phyloP scores from a whole-genome alignment of 345 rosid species.

The Salix caprea region DNA sequence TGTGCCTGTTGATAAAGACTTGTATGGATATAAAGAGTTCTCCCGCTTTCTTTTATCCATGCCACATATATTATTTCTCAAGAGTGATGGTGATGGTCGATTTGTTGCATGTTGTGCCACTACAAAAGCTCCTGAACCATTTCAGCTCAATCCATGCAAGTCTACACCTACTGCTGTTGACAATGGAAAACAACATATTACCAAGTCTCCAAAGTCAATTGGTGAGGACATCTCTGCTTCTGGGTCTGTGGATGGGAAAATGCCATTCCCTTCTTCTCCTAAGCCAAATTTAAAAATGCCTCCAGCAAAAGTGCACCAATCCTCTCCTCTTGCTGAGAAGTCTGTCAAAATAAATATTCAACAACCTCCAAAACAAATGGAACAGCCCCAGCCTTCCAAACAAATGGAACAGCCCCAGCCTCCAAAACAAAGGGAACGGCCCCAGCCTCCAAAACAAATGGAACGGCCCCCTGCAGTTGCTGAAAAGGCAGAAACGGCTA shows the following conservation, averaged over 20 bases:
- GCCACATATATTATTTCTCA: constrained; percentile 54
- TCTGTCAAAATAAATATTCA: constrained; percentile 18
- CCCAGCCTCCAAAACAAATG: constrained; percentile 6
- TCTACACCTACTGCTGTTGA: constrained; percentile 1
- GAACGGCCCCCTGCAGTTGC: constrained; percentile 19
- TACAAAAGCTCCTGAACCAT: constrained; percentile 31
- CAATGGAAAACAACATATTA: constrained; percentile 11
- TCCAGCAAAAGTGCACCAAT: constrained; percentile 17
- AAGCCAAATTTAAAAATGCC: constrained; percentile 13
- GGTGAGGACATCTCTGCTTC: constrained; percentile 15
- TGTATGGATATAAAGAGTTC: constrained; percentile 59
- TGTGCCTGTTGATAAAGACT: constrained; percentile 44
- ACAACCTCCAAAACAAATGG: background rate
- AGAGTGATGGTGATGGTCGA: constrained; percentile 36
- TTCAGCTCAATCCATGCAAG: constrained; percentile 4
- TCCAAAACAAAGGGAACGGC: background rate
- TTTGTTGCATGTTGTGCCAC: constrained; percentile 25
- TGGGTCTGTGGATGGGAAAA: constrained; percentile 21
- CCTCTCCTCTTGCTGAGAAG: constrained; percentile 16
- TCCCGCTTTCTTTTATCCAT: constrained; percentile 57
- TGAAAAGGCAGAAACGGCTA: constrained; percentile 14
- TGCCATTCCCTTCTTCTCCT: constrained; percentile 4
- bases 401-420: constrained; percentile 15
- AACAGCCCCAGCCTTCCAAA: background rate
- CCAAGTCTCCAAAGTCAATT: constrained; percentile 16